phyloP scores from a whole-genome alignment of 2,329 filamentous ascomycete species.

The Blastomyces emzantsi region DNA sequence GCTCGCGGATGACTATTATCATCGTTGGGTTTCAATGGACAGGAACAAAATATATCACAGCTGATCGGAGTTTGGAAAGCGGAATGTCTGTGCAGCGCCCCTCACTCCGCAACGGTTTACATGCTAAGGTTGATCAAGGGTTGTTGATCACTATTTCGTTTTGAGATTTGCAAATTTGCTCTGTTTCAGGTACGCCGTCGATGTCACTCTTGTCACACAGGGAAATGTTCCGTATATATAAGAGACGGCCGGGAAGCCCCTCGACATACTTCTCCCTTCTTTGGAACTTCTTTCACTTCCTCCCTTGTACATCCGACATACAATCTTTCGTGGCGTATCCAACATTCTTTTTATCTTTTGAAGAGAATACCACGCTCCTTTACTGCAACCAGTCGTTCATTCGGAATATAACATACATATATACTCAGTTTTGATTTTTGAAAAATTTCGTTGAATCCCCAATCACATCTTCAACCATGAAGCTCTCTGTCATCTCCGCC shows the following conservation, averaged over 20 bases:
- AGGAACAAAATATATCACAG: background rate
- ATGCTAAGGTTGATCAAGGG: background rate
- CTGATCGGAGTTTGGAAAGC: background rate
- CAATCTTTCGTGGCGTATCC: background rate
- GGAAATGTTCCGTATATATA: background rate
- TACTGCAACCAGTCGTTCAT: background rate
- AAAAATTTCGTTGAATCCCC: background rate
- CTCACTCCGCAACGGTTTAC: background rate
- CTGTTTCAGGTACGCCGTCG: background rate
- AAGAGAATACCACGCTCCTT: background rate
- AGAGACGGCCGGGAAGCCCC: background rate
- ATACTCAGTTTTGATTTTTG: background rate
- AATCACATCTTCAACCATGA: background rate
- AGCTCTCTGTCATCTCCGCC: background rate
- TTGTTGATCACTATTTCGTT: slow-evolving; percentile 1
- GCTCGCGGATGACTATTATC: background rate
- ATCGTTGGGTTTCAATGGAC: background rate
- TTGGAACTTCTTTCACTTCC: too few species aligned
- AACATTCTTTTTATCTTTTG: background rate
- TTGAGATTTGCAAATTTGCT: background rate
- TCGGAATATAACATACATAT: background rate
- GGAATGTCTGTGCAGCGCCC: background rate
- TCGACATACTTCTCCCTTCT: background rate
- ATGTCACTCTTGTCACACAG: background rate
- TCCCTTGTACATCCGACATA: background rate